A percentile compares a stretch with the other conserved stretches of the same genome.
These are phyloP conservation scores for Fistulifera solaris DNA, from an alignment of 108 stramenopile species.

Conservation along the genomic window DNA sequence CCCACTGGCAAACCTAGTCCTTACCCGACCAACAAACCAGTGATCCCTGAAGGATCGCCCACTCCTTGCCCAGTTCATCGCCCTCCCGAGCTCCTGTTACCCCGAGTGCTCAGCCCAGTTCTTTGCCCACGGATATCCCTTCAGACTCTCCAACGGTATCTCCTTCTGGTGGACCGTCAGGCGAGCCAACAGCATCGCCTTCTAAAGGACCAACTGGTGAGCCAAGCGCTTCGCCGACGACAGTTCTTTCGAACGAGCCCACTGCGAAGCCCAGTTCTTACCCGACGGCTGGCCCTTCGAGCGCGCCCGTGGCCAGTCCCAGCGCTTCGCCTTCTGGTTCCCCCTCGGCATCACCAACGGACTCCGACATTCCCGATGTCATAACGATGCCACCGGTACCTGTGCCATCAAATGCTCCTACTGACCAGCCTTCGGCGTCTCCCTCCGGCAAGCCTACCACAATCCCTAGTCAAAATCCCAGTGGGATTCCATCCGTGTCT, in stretches of 20 bases:
- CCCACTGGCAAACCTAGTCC: too few species aligned
- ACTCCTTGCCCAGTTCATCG: background rate
- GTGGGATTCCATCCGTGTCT: background rate
- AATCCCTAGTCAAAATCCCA: background rate
- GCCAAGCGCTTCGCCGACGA: background rate
- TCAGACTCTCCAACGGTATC: background rate
- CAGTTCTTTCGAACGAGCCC: background rate
- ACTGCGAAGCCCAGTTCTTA: background rate
- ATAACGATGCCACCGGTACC: background rate
- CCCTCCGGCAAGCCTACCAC: too few species aligned
- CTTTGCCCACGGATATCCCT: background rate
- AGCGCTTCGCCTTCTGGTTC: too few species aligned
- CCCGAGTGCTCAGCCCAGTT: background rate
- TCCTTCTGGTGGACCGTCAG: background rate
- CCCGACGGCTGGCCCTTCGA: too few species aligned
- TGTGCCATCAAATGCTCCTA: constrained; percentile 4
- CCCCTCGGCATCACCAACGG: background rate
- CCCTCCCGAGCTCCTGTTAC: too few species aligned
- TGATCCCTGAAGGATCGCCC: background rate
- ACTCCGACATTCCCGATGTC: background rate
- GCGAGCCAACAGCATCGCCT: background rate
- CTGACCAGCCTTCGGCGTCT: background rate
- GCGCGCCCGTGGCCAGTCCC: too few species aligned
- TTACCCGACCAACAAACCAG: too few species aligned
- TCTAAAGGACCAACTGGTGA: constrained; percentile 2